phyloP scores from a whole-genome alignment of 768 basidiomycete species.

The Leccinellum luteum region DNA sequence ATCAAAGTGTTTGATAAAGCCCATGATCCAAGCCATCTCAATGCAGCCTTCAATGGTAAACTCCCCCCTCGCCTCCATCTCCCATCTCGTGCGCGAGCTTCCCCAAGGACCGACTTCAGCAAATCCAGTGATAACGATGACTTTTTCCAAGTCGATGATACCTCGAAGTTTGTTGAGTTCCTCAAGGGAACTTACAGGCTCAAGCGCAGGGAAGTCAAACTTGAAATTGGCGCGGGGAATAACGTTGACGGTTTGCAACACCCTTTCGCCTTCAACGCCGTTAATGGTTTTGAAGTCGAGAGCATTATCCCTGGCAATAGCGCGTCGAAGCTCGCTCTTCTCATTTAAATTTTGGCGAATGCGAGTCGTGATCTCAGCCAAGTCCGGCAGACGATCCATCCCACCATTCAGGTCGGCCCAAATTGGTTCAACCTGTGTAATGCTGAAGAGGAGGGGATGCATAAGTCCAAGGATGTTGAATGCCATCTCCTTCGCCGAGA shows the following conservation, averaged over 20 bases:
- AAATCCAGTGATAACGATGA: conserved; percentile 93
- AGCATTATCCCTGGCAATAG: conserved; percentile 90
- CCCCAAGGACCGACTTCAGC: conserved; percentile 99
- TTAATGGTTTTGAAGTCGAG: conserved; percentile 93
- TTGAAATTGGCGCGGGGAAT: conserved; percentile 98
- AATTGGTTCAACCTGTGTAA: conserved; percentile 98
- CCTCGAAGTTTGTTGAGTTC: conserved; percentile 81
- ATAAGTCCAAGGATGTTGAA: conserved; percentile 99
- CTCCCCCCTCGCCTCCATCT: conserved; percentile 98
- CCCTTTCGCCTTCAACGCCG: conserved; percentile 87
- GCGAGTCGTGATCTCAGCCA: conserved; percentile 86
- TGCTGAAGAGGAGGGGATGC: conserved; percentile 98
- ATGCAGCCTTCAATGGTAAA: conserved; percentile 98
- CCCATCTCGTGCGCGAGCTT: conserved; percentile 96
- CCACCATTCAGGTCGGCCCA: conserved; percentile 99
- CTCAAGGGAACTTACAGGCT: conserved; percentile 60
- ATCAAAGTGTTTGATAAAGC: conserved; percentile 97
- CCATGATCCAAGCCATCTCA: conserved; percentile 99
- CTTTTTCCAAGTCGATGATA: conserved; percentile 92
- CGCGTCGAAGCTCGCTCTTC: conserved; percentile 90
- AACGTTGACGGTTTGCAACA: conserved; percentile 89
- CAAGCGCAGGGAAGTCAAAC: conserved; percentile 90
- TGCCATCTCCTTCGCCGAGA: conserved; percentile 99
- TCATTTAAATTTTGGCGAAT: conserved; percentile 80
- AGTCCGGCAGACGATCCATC: conserved; percentile 95